A percentile compares a stretch with the other conserved stretches of the same genome.
Evolutionary conservation across 768 basidiomycete species (phyloP).

Genomic region (Lentinus tigrinus): DNA sequence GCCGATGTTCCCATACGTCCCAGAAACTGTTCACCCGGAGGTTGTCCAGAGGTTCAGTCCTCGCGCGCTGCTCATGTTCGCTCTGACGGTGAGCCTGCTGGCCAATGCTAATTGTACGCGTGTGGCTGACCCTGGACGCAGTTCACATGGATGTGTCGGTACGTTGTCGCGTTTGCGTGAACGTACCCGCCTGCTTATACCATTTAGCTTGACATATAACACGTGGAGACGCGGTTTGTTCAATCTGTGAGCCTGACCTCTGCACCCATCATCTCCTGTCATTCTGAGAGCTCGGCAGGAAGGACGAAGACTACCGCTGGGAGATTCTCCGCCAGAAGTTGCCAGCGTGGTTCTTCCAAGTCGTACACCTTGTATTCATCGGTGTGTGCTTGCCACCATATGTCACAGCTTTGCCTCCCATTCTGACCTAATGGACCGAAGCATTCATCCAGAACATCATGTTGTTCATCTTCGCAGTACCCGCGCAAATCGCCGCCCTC

Average conservation of each 20-base stretch:
- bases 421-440: conserved; percentile 25
- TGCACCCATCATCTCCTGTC: not conserved
- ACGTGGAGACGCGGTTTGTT: conserved; percentile 84
- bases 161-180: not conserved
- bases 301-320: conserved; percentile 95
- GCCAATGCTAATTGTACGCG: not conserved
- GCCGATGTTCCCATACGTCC: conserved; percentile 58
- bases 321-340: conserved; percentile 64
- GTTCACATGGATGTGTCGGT: conserved; percentile 25
- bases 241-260: conserved; percentile 47
- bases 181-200: not conserved
- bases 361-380: conserved; percentile 73
- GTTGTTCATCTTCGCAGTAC: conserved; percentile 68
- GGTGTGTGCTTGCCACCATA: conserved; percentile 37
- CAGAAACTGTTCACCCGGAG: conserved; percentile 37
- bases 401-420: not conserved
- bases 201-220: conserved; percentile 67
- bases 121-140: not conserved
- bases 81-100: conserved; percentile 47
- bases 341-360: conserved; percentile 53
- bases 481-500: conserved; percentile 52
- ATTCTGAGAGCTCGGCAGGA: conserved; percentile 36
- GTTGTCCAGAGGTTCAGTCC: conserved; percentile 56
- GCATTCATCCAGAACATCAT: conserved; percentile 79
- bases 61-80: conserved; percentile 74